A percentile compares a stretch with the other conserved stretches of the same genome.
Evolutionary conservation across 139 green algal species (phyloP).

Genomic region (Parachlorella kessleri): DNA sequence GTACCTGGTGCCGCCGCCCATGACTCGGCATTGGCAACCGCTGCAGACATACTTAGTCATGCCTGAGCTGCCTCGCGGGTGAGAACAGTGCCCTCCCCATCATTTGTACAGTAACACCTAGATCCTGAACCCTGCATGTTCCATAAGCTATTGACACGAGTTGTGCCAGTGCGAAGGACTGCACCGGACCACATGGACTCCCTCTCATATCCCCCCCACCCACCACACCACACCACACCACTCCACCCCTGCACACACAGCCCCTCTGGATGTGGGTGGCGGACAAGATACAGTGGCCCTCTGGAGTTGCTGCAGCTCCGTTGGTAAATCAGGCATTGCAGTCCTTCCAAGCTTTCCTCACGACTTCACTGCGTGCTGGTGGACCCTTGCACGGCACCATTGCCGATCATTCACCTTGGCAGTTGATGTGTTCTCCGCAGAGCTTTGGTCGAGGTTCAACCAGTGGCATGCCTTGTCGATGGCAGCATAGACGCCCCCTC

Average conservation of each 20-base stretch:
- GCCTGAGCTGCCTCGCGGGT: slow-evolving; percentile 53
- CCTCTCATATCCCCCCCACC: too few relatives aligned
- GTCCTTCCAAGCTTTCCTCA: too few relatives aligned
- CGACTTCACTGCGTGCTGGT: too few relatives aligned
- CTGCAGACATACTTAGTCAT: slow-evolving; percentile 53
- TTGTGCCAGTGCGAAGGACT: too few relatives aligned
- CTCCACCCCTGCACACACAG: too few relatives aligned
- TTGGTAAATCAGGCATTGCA: too few relatives aligned
- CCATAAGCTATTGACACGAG: too few relatives aligned
- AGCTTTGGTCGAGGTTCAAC: slow-evolving; percentile 75
- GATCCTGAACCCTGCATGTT: too few relatives aligned
- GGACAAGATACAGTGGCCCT: background rate
- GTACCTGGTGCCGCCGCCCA: slow-evolving; percentile 52
- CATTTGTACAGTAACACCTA: background rate
- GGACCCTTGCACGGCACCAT: too few relatives aligned
- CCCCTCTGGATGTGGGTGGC: too few relatives aligned
- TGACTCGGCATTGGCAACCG: slow-evolving; percentile 33
- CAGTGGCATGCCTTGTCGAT: slow-evolving; percentile 38
- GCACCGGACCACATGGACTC: too few relatives aligned
- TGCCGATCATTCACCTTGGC: background rate
- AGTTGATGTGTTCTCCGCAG: slow-evolving; percentile 11
- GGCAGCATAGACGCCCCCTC: background rate
- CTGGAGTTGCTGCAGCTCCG: background rate
- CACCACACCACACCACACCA: too few relatives aligned
- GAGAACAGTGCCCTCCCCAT: background rate